These are phyloP conservation scores for Mycena pura DNA, from an alignment of 768 basidiomycete species.

Conservation along the genomic window DNA sequence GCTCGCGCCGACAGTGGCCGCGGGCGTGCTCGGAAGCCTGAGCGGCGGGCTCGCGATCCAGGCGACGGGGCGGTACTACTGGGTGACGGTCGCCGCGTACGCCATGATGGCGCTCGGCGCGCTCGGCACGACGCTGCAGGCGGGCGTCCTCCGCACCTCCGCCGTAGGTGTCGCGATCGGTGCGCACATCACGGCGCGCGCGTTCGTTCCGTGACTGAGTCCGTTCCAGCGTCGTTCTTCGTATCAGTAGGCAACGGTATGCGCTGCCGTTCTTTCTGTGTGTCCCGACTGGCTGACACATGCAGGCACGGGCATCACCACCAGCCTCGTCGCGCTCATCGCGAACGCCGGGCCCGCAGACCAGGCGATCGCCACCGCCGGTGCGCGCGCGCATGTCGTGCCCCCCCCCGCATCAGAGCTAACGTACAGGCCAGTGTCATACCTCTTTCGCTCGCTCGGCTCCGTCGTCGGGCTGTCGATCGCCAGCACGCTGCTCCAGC, in stretches of 20 bases:
- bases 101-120: conserved; percentile 46
- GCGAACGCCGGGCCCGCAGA: conserved; percentile 67
- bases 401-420: not conserved
- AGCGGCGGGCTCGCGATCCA: conserved; percentile 61
- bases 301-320: conserved; percentile 60
- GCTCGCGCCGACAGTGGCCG: conserved; percentile 56
- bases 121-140: conserved; percentile 43
- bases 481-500: conserved; percentile 63
- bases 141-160: conserved; percentile 47
- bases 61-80: conserved; percentile 62
- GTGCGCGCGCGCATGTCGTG: conserved; percentile 34
- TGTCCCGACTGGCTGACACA: not conserved
- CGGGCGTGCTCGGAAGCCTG: conserved; percentile 56
- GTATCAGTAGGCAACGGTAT: conserved; percentile 47
- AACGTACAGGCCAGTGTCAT: conserved; percentile 51
- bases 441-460: conserved; percentile 71
- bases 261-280: not conserved
- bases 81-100: conserved; percentile 53
- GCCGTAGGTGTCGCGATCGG: conserved; percentile 48
- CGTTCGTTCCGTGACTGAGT: too few relatives aligned
- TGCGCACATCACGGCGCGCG: too few relatives aligned
- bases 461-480: conserved; percentile 63
- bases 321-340: conserved; percentile 64
- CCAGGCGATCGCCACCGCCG: conserved; percentile 71
- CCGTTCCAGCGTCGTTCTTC: conserved; percentile 7